These are phyloP conservation scores for Nephelium lappaceum DNA, from an alignment of 345 rosid species.

Conservation along the genomic window DNA sequence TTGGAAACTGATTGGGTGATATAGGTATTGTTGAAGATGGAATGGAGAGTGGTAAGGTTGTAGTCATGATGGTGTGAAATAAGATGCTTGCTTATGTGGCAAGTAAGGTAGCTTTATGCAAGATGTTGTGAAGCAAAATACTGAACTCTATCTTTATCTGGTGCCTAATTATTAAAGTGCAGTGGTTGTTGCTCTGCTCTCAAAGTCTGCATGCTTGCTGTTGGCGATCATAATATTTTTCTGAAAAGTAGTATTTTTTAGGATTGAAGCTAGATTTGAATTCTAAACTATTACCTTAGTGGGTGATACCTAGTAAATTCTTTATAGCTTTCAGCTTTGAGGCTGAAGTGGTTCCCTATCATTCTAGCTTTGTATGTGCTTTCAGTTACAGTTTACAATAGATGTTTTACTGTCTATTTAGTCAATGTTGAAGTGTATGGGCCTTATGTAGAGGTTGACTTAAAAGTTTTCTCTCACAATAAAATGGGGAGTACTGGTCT, in stretches of 20 bases:
- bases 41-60: neutral
- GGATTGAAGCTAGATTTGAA: neutral
- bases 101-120: neutral
- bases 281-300: neutral
- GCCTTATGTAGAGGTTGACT: neutral
- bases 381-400: neutral
- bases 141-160: neutral
- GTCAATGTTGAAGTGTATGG: neutral
- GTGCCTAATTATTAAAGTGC: no score
- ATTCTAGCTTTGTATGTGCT: neutral
- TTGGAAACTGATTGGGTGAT: no score
- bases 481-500: neutral
- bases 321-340: no score
- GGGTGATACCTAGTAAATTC: no score
- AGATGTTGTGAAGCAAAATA: neutral
- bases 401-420: no score
- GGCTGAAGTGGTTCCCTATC: no score
- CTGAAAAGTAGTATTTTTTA: neutral
- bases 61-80: neutral
- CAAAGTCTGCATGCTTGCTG: no score
- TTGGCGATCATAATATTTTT: no score
- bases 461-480: neutral
- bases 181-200: no score
- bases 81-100: no score
- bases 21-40: neutral